A percentile compares a stretch with the other conserved stretches of the same genome.
Conservation (phyloP, 441 rosid species). For the Populus hybrid region DNA sequence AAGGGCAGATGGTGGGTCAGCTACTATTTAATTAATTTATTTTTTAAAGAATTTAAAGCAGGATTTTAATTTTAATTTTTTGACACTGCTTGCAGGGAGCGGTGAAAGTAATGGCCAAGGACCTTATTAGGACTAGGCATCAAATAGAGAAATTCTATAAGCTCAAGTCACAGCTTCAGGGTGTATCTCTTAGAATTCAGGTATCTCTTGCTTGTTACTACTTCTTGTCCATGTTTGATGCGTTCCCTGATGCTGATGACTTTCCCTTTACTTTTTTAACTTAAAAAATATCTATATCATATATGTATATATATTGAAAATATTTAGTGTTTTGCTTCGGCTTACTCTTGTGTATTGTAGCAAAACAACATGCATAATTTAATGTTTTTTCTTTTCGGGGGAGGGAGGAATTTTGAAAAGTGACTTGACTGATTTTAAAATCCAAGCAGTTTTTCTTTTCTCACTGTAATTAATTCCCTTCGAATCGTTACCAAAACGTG, state of each 20-base stretch:
- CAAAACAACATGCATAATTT: not conserved
- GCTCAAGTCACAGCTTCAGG: slow-evolving; percentile 93
- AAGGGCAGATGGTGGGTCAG: too few species aligned
- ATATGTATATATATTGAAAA: not conserved
- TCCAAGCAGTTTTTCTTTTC: not conserved
- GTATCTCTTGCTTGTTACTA: slow-evolving; percentile 25
- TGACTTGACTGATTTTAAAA: not conserved
- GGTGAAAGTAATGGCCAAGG: slow-evolving; percentile 95
- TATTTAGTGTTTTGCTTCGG: not conserved
- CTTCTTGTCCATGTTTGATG: not conserved
- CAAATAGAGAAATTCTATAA: slow-evolving; percentile 88
- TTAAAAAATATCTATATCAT: not conserved
- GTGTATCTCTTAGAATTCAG: slow-evolving; percentile 97
- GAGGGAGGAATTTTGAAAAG: not conserved
- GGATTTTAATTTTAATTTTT: not conserved
- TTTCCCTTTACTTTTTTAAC: not conserved
- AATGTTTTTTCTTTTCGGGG: not conserved
- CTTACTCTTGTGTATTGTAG: not conserved
- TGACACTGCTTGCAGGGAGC: slow-evolving; percentile 64
- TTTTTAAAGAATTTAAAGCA: too few species aligned
- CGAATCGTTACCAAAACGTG: not conserved
- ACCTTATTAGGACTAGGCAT: slow-evolving; percentile 84
- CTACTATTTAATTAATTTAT: too few species aligned
- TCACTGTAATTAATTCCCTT: not conserved
- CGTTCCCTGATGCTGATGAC: not conserved